Evolutionary conservation across 345 rosid species (phyloP), one percentile per base, ranked within the genome.

Genomic region (Salix suchowensis): DNA sequence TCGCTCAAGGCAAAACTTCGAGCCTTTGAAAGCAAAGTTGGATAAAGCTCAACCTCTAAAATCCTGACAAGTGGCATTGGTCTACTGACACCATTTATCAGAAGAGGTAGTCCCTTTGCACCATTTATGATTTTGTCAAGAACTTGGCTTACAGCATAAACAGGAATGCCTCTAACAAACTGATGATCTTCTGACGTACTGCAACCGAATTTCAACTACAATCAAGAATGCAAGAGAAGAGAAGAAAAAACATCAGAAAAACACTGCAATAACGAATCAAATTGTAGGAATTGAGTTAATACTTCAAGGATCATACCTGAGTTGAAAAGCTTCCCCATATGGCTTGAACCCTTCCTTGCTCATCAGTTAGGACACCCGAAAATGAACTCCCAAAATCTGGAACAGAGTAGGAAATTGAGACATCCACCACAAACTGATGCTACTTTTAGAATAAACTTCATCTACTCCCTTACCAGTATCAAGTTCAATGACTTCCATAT

Each of bases 301-400:
- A 46, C 18, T 46, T 46, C 52, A 46, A 13, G 18, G 52, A 46
- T 46, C 52, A 46, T 46, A 94, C 98, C 97, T 91, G 92, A 78
- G 91, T 88, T 7, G 97, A 89, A 87, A 94, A 94, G 88, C 97
- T 87, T 87, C 88, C 97, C 98, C 98, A 94, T 36, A 94, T 81
- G 74, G 98, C 98, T 80, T 88, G 91, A 74, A 94, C 92, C 82
- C 88, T 86, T 83, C 97, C 98, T 18, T 39, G 91, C 88, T 91
- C 94, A 89, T 91, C 91, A 76, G 94, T 84, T 73, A 94, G 86
- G 71, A 91, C 97, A 54, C 98, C 98, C 32, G 97, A 89, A 82
- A 94, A 91, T 52, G 95, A 71, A 87, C 91, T 88, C 73, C 98
- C 98, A 89, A 92, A 92, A 87, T 92, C 97, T 92, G 91, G 74